These are phyloP conservation scores for Apiotrichum porosum DNA, from an alignment of 1,284 basidiomycete species.

Conservation along the genomic window DNA sequence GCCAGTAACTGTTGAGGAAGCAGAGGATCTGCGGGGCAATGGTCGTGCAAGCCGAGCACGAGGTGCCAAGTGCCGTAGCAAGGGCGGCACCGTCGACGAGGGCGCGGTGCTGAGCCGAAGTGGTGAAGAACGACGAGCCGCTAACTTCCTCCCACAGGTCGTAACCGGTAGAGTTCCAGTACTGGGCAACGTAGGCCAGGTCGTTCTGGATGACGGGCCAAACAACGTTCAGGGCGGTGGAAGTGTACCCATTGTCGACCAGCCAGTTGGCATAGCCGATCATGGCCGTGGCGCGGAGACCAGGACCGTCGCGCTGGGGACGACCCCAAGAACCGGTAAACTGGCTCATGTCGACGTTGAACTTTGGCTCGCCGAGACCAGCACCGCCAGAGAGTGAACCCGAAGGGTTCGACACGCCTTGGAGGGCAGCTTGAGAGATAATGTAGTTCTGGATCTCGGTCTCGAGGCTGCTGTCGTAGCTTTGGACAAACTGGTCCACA, in stretches of 20 bases:
- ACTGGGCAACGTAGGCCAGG: constrained; percentile 50
- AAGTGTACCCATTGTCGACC: constrained; percentile 35
- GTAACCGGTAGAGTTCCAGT: constrained; percentile 45
- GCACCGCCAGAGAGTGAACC: constrained; percentile 47
- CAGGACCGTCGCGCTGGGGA: constrained; percentile 53
- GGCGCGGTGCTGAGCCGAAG: constrained; percentile 33
- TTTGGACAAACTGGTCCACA: constrained; percentile 25
- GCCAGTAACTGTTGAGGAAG: constrained; percentile 9
- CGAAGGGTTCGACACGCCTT: constrained; percentile 47
- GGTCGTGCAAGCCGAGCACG: neutral
- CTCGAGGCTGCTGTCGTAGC: constrained; percentile 9
- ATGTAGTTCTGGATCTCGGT: constrained; percentile 25
- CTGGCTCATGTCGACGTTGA: constrained; percentile 46
- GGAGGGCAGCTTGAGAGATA: constrained; percentile 41
- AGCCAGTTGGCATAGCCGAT: constrained; percentile 49
- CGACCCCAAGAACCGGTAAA: constrained; percentile 50
- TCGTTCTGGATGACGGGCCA: constrained; percentile 51
- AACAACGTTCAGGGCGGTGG: neutral
- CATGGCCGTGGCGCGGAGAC: constrained; percentile 49
- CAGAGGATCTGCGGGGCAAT: neutral
- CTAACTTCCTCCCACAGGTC: constrained; percentile 48
- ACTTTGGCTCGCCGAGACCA: constrained; percentile 55
- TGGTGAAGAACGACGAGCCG: neutral
- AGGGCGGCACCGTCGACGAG: constrained; percentile 44
- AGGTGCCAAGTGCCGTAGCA: constrained; percentile 32